A percentile compares a stretch with the other conserved stretches of the same genome.
Conservation (phyloP, 352 stramenopile genomes). For the Phytophthora litchii region DNA sequence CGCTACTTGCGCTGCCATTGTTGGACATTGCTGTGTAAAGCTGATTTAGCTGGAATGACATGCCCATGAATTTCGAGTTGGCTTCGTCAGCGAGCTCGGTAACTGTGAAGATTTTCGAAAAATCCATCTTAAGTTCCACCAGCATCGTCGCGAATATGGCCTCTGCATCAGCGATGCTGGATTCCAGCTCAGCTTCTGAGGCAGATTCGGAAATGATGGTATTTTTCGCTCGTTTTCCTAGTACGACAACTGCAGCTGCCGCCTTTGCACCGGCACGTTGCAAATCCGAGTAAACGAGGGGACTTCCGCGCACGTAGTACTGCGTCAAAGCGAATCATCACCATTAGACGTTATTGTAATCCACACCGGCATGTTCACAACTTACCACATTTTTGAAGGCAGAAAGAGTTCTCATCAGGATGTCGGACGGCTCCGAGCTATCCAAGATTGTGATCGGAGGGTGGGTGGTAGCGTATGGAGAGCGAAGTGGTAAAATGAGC, state of each 20-base stretch:
- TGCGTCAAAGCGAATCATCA: constrained; percentile 20
- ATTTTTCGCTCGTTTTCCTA: constrained; percentile 70
- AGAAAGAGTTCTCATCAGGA: constrained; percentile 52
- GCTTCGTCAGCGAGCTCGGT: constrained; percentile 83
- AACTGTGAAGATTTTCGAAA: constrained; percentile 84
- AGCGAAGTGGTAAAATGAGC: constrained; percentile 74
- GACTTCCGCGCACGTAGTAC: constrained; percentile 85
- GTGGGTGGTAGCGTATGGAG: constrained; percentile 49
- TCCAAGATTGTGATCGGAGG: constrained; percentile 85
- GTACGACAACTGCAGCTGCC: constrained; percentile 76
- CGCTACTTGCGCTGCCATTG: neutral
- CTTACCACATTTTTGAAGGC: constrained; percentile 76
- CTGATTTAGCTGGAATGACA: constrained; percentile 65
- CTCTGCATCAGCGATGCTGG: constrained; percentile 79
- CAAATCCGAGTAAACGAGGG: constrained; percentile 76
- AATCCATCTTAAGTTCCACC: constrained; percentile 89
- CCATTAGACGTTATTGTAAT: neutral
- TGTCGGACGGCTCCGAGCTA: constrained; percentile 57
- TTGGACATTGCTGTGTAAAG: constrained; percentile 17
- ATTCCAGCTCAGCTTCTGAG: constrained; percentile 58
- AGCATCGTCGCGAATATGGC: constrained; percentile 89
- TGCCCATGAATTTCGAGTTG: constrained; percentile 90
- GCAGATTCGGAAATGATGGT: constrained; percentile 30
- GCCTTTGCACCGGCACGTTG: constrained; percentile 83
- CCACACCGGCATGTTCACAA: neutral